Evolutionary conservation across 2,329 filamentous ascomycete species (phyloP).

Genomic region (Periconia macrospinosa): DNA sequence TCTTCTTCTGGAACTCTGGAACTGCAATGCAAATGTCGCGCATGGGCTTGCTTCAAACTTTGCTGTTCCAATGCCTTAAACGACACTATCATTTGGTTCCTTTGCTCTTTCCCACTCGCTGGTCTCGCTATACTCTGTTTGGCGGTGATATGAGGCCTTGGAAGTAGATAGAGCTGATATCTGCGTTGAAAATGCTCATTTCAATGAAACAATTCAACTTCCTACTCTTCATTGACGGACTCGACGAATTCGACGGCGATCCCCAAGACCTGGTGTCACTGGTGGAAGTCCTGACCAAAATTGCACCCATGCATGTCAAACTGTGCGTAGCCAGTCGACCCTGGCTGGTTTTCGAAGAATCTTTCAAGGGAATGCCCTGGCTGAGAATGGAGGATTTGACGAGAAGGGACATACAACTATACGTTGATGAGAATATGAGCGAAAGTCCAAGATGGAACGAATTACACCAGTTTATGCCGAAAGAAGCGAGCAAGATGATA

Average conservation of each 20-base stretch:
- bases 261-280: slow-evolving; percentile 1
- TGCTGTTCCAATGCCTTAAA: slow-evolving; percentile 17
- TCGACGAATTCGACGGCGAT: slow-evolving; percentile 10
- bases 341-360: slow-evolving; percentile 4
- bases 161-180: background rate
- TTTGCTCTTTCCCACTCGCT: background rate
- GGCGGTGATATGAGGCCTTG: background rate
- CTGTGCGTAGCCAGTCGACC: slow-evolving; percentile 6
- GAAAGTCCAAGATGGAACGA: background rate
- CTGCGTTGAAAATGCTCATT: background rate
- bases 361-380: too few species aligned
- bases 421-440: background rate
- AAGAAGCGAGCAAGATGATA: background rate
- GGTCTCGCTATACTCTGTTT: background rate
- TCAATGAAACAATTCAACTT: background rate
- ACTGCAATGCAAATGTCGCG: slow-evolving; percentile 19
- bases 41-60: slow-evolving; percentile 22
- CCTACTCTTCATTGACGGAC: slow-evolving; percentile 10
- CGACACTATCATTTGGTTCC: background rate
- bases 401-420: too few species aligned
- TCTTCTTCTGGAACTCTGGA: slow-evolving; percentile 33
- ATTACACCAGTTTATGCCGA: background rate
- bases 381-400: too few species aligned
- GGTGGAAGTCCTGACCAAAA: background rate
- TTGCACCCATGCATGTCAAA: background rate